phyloP scores from a whole-genome alignment of 805 yeast genomes.

The Kregervanrija pseudodelftensis region DNA sequence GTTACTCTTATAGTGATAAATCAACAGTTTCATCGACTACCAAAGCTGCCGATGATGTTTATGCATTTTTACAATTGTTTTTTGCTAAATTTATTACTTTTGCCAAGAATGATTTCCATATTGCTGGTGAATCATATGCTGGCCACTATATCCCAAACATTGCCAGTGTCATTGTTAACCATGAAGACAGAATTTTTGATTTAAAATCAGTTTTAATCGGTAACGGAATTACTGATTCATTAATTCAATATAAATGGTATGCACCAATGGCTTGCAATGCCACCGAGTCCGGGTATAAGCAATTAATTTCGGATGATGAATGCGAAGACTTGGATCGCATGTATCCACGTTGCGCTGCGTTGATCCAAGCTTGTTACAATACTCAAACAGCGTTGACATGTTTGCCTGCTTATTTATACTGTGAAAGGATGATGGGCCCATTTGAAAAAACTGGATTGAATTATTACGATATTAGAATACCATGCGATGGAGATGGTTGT shows the following conservation, averaged over 20 bases:
- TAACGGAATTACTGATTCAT: constrained; percentile 84
- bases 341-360: constrained; percentile 69
- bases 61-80: constrained; percentile 70
- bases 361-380: constrained; percentile 74
- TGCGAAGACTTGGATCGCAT: constrained; percentile 64
- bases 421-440: constrained; percentile 80
- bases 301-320: constrained; percentile 70
- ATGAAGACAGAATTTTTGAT: constrained; percentile 48
- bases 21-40: constrained; percentile 61
- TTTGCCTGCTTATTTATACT: constrained; percentile 85
- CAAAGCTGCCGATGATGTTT: constrained; percentile 80
- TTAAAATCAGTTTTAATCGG: constrained; percentile 79
- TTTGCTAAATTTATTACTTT: constrained; percentile 66
- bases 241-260: constrained; percentile 68
- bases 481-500: constrained; percentile 67
- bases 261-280: constrained; percentile 88
- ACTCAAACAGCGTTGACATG: constrained; percentile 74
- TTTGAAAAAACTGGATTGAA: constrained; percentile 81
- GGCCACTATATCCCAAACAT: constrained; percentile 92
- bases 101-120: constrained; percentile 57
- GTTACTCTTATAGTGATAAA: constrained; percentile 47
- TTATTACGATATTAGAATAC: constrained; percentile 80
- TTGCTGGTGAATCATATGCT: constrained; percentile 91
- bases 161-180: constrained; percentile 71
- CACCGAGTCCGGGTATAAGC: constrained; percentile 70